A percentile compares a stretch with the other conserved stretches of the same genome.
These are phyloP conservation scores for Garcia nutans DNA, from an alignment of 345 rosid genomes.

Conservation along the genomic window DNA sequence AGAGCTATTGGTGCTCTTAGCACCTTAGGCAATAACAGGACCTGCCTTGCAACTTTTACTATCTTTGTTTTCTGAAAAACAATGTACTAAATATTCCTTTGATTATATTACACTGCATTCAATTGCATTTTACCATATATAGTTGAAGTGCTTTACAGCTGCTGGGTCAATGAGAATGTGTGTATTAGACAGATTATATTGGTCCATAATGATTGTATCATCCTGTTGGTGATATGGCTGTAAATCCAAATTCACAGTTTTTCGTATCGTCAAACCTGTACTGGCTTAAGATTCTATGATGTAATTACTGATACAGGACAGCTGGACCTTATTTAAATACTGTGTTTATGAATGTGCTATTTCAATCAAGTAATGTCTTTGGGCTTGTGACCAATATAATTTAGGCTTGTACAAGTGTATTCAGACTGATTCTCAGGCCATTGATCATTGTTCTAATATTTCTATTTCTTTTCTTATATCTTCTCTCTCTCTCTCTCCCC, in stretches of 20 bases:
- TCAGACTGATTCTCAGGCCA: too few relatives aligned
- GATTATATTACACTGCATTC: too few relatives aligned
- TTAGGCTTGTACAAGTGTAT: neutral
- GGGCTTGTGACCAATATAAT: neutral
- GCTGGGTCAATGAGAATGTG: neutral
- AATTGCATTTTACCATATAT: too few relatives aligned
- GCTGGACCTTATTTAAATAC: neutral
- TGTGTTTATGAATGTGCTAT: neutral
- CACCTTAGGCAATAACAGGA: too few relatives aligned
- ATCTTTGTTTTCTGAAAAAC: too few relatives aligned
- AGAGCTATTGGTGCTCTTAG: too few relatives aligned
- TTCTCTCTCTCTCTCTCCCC: neutral
- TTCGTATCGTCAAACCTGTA: neutral
- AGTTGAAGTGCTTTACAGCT: neutral
- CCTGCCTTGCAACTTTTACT: too few relatives aligned
- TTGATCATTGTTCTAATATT: neutral
- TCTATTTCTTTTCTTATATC: neutral
- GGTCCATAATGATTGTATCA: too few relatives aligned
- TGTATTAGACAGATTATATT: too few relatives aligned
- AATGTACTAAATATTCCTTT: too few relatives aligned
- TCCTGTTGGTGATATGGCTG: neutral
- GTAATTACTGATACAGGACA: neutral
- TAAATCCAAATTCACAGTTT: neutral
- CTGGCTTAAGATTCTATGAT: neutral
- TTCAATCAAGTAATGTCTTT: neutral